phyloP scores from a whole-genome alignment of 1,284 basidiomycete genomes.

The Mycocalia duriaeana region DNA sequence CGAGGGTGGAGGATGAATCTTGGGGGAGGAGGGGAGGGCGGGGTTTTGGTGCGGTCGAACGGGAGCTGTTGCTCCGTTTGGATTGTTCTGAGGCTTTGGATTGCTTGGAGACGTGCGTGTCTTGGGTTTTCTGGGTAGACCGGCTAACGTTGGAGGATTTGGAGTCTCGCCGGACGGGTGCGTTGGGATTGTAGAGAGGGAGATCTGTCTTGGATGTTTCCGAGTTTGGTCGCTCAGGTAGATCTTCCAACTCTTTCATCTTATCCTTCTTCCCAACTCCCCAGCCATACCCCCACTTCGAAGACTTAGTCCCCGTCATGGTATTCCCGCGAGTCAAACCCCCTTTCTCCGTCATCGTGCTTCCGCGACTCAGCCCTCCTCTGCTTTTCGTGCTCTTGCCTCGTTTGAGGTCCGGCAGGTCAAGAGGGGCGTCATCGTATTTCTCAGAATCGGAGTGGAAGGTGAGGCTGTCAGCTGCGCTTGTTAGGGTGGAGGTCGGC shows the following conservation, averaged over 20 bases:
- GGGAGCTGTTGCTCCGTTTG: slow-evolving; percentile 21
- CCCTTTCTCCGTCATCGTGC: slow-evolving; percentile 37
- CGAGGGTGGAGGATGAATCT: slow-evolving; percentile 65
- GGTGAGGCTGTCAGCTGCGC: slow-evolving; percentile 38
- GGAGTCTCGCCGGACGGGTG: slow-evolving; percentile 36
- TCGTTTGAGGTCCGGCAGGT: slow-evolving; percentile 26
- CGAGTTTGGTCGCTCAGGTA: slow-evolving; percentile 28
- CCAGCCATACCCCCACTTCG: slow-evolving; percentile 66
- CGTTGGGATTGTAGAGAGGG: slow-evolving; percentile 37
- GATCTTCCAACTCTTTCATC: slow-evolving; percentile 28
- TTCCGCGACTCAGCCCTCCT: slow-evolving; percentile 35
- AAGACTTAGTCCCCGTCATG: slow-evolving; percentile 43
- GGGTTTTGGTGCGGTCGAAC: slow-evolving; percentile 26
- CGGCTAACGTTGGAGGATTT: slow-evolving; percentile 31
- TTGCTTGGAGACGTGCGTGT: slow-evolving; percentile 23
- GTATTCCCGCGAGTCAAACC: slow-evolving; percentile 46
- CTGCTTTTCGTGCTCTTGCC: slow-evolving; percentile 23
- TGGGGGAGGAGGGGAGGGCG: slow-evolving; percentile 46
- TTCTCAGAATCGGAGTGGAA: slow-evolving; percentile 56
- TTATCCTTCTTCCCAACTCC: slow-evolving; percentile 57
- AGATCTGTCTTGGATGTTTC: slow-evolving; percentile 31
- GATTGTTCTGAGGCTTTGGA: slow-evolving; percentile 22
- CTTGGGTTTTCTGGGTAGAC: slow-evolving; percentile 26
- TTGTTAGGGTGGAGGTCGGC: slow-evolving; percentile 29
- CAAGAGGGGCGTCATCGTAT: slow-evolving; percentile 41